phyloP scores from a whole-genome alignment of 352 stramenopile genomes.

The Pythium aristosporum region DNA sequence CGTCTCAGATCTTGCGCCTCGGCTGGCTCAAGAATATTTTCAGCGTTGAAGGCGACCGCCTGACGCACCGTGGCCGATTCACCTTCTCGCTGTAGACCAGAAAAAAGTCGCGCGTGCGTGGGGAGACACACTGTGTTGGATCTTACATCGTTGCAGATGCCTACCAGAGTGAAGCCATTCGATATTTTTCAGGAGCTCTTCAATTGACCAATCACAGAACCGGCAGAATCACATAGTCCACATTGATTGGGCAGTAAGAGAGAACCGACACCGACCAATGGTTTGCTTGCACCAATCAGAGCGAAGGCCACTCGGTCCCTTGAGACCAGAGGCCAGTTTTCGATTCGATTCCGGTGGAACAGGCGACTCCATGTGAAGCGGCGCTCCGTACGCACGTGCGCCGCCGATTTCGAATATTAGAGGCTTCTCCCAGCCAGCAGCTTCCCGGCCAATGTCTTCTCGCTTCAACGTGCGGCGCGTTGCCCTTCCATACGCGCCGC shows the following conservation, averaged over 20 bases:
- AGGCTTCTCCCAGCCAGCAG: background rate
- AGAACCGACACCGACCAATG: slow-evolving; percentile 13
- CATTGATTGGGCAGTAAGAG: slow-evolving; percentile 16
- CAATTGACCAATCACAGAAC: slow-evolving; percentile 4
- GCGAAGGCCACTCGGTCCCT: background rate
- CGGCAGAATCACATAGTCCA: background rate
- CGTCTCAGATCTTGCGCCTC: slow-evolving; percentile 45
- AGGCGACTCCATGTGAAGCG: background rate
- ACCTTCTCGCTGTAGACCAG: slow-evolving; percentile 12
- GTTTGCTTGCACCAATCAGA: slow-evolving; percentile 12
- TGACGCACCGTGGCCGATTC: slow-evolving; percentile 40
- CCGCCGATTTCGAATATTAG: background rate
- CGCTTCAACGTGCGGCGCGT: slow-evolving; percentile 19
- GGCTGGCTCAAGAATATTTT: slow-evolving; percentile 50
- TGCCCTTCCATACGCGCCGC: slow-evolving; percentile 25
- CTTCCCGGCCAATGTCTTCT: slow-evolving; percentile 27
- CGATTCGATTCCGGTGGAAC: slow-evolving; percentile 6
- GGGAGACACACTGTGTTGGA: background rate
- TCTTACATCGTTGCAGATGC: background rate
- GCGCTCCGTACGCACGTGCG: background rate
- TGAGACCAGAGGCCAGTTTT: slow-evolving; percentile 4
- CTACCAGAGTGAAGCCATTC: background rate
- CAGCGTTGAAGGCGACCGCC: slow-evolving; percentile 39
- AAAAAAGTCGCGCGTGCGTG: background rate
- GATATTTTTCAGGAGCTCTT: background rate